Evolutionary conservation across 257 asterid species (phyloP), one percentile per base, ranked within the genome.

Genomic region (Coffea eugenioides): DNA sequence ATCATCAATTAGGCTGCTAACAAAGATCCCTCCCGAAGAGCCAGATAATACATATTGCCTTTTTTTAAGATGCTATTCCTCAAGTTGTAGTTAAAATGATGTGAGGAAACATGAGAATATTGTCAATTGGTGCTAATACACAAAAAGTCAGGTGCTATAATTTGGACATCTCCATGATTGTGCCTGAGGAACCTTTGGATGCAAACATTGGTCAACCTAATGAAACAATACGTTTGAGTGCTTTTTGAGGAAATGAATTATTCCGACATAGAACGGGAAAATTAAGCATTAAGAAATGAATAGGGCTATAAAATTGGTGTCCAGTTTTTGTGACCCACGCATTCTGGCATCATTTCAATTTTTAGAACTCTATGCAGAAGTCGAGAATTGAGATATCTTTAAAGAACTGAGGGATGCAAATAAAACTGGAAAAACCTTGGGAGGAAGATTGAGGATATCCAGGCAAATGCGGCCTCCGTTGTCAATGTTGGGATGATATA

Each of bases 381-480:
- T 23, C 25, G 0, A 59, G 51, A 76, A 13, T 11, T 49, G 49
- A 65, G 51, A 13, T 11, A 16, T 21, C 41, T 69, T 20, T 5
- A 4, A 74, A 65, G 52, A 48, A 9, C 52, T 0, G 0, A 48
- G 12, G 12, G 52, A 48, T 9, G 52, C 12, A 48, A 11, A 8
- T 8, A 48, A 48, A 48, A 11, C 12, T 48, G 12, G 12, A 48
- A 46, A 48, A 41, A 92, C 98, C 98, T 93, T 93, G 15, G 98
- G 98, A 76, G 98, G 98, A 77, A 93, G 96, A 86, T 92, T 92
- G 81, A 93, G 96, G 83, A 93, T 92, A 87, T 93, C 98, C 89
- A 93, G 84, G 86, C 98, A 93, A 91, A 93, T 93, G 74, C 98
- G 92, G 25, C 98, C 98, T 70, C 96, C 98, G n/a, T 80, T 92